Evolutionary conservation across 371 early-diverging fungal genomes (phyloP).

Genomic region (Mortierella sp.): DNA sequence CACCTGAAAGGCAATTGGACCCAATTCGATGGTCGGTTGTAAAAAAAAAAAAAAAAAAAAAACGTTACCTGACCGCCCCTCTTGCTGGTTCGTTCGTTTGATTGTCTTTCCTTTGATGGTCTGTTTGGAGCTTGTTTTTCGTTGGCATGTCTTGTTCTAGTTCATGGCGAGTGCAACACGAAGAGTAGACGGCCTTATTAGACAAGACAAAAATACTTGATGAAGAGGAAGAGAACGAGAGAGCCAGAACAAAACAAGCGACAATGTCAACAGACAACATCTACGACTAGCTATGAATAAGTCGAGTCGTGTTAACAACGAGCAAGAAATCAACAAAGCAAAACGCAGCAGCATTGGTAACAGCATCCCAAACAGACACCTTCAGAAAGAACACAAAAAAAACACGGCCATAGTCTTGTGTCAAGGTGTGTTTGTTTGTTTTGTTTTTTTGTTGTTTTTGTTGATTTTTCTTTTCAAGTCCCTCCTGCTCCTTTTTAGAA

Average conservation of each 20-base stretch:
- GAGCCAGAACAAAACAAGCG: not conserved
- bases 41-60: not conserved
- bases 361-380: not conserved
- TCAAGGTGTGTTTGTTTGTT: not conserved
- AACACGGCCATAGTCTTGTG: not conserved
- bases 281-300: not conserved
- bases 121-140: not conserved
- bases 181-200: not conserved
- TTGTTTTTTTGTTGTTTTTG: not conserved
- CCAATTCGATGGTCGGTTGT: not conserved
- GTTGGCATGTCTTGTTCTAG: not conserved
- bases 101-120: not conserved
- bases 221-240: not conserved
- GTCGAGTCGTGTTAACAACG: not conserved
- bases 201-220: slow-evolving; percentile 1
- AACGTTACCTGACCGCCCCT: not conserved
- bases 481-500: no score
- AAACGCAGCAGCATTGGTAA: no score
- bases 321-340: not conserved
- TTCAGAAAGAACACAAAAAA: not conserved
- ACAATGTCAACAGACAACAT: not conserved
- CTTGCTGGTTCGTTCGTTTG: not conserved
- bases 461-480: not conserved
- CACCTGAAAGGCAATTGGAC: not conserved
- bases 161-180: not conserved